Base-by-base conservation (phyloP, 2,329 filamentous ascomycete species). In the Pseudogymnoascus sp. region DNA sequence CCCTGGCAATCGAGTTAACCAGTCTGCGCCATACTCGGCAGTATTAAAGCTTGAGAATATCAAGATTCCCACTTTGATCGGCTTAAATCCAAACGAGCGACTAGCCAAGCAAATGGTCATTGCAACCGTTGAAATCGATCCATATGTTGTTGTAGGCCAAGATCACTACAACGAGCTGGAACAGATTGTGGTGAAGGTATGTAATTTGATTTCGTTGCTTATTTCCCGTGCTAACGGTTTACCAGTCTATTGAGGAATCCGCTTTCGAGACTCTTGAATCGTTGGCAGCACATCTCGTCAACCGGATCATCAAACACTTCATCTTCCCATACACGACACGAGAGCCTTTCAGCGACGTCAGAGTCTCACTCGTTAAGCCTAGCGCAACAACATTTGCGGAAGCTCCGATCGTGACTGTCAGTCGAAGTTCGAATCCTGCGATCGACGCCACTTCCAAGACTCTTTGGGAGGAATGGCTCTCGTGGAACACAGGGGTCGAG, bases 361-460 rank as follows among this genome's bases (percentile, higher is more conserved):
- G 79, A 65, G 79, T 92, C 38, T 77, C 78, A 23, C 76, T 92
- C 61, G 85, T 87, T 74, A 92, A 92, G 76, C 89, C 89, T 2
- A 85, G 87, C 11, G 89, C 89, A 0, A 86, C 92, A 18, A 82
- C 85, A 0, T 84, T 89, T 69, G 89, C 89, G 1, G 89, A 91
- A 67, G 87, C 85, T 10, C 88, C 89, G 0, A 80, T 82, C 4
- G 85, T 92, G 5, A 87, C 91, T 72, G 79, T 88, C 59, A 69
- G 73, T 5, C 36, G 70, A n/a, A 66, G 69, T 56, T 66, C 67
- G 1, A 40, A 68, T 62, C 67, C 69, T 7, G 42, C 42, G 8
- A 60, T 25, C 4, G 66, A 62, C 44, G 12, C 42, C 12, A 28
- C 63, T 10, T 62, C 59, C 7, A 46, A 64, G 62, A 37, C 38